phyloP scores from a whole-genome alignment of 1,284 basidiomycete species.

The Marasmius sp. region DNA sequence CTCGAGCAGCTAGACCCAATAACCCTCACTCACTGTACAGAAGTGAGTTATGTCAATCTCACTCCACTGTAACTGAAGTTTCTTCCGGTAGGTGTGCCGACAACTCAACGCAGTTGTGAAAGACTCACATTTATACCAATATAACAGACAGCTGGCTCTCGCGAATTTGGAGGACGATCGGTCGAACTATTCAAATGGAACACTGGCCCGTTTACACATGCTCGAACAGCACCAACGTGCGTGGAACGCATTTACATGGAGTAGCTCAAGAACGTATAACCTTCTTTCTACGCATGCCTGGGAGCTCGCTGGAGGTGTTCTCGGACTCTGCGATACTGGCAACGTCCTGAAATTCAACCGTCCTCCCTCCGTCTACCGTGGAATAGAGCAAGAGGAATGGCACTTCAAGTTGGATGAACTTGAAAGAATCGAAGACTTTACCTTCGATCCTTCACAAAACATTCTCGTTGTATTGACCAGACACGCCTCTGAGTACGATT shows the following conservation, averaged over 20 bases:
- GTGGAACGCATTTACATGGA: conserved; percentile 16
- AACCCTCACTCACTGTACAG: conserved; percentile 1
- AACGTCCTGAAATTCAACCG: conserved; percentile 14
- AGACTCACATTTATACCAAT: conserved; percentile 11
- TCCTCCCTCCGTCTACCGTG: conserved; percentile 17
- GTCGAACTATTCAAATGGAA: conserved; percentile 1
- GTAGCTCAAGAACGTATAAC: not conserved
- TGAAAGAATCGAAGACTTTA: conserved; percentile 18
- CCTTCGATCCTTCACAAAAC: conserved; percentile 23
- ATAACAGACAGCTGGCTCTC: conserved; percentile 14
- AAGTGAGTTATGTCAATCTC: not conserved
- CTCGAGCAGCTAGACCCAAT: not conserved
- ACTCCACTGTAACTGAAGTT: not conserved
- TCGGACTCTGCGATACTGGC: conserved; percentile 12
- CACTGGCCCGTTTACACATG: conserved; percentile 9
- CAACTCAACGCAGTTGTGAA: conserved; percentile 1
- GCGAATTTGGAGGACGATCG: conserved; percentile 15
- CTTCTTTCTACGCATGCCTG: conserved; percentile 11
- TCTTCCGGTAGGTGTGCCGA: conserved; percentile 7
- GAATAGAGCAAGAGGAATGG: conserved; percentile 18
- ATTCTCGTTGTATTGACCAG: conserved; percentile 18
- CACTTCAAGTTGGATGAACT: conserved; percentile 6
- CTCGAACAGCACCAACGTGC: conserved; percentile 16
- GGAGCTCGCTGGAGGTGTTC: conserved; percentile 21
- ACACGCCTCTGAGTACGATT: not conserved